Evolutionary conservation across 2,329 filamentous ascomycete genomes (phyloP).

Genomic region (Aspergillus sclerotialis): DNA sequence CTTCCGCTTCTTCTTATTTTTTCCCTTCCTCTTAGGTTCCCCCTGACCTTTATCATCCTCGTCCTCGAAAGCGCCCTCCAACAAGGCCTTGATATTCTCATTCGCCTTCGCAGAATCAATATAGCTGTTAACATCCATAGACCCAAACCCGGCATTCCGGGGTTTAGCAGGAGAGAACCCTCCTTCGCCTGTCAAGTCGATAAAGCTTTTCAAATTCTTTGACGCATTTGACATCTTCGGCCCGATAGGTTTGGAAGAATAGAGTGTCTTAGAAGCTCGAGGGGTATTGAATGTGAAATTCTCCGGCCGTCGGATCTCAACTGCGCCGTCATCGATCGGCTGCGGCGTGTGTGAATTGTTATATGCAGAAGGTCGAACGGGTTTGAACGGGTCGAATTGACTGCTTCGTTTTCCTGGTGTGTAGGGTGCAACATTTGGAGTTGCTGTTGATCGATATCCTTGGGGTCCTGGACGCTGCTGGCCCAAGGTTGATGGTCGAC

Average conservation of each 20-base stretch:
- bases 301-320: conserved; percentile 44
- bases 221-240: conserved; percentile 33
- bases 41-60: conserved; percentile 40
- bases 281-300: conserved; percentile 43
- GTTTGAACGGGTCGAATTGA: conserved; percentile 34
- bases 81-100: conserved; percentile 45
- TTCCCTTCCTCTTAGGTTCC: conserved; percentile 16
- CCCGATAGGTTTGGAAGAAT: conserved; percentile 43
- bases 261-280: conserved; percentile 47
- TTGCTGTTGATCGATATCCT: conserved; percentile 11
- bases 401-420: conserved; percentile 21
- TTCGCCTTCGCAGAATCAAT: conserved; percentile 44
- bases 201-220: conserved; percentile 39
- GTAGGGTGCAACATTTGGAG: conserved; percentile 10
- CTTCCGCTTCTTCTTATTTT: conserved; percentile 8
- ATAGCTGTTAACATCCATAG: conserved; percentile 47
- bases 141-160: conserved; percentile 45
- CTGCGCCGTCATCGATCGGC: conserved; percentile 21
- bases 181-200: conserved; percentile 45
- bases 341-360: conserved; percentile 20
- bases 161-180: conserved; percentile 42
- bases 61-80: conserved; percentile 46
- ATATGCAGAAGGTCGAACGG: conserved; percentile 30
- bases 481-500: conserved; percentile 11
- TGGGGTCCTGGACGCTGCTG: conserved; percentile 10